Base-by-base conservation (phyloP, 1,284 basidiomycete genomes). In the Apiotrichum sp. region DNA sequence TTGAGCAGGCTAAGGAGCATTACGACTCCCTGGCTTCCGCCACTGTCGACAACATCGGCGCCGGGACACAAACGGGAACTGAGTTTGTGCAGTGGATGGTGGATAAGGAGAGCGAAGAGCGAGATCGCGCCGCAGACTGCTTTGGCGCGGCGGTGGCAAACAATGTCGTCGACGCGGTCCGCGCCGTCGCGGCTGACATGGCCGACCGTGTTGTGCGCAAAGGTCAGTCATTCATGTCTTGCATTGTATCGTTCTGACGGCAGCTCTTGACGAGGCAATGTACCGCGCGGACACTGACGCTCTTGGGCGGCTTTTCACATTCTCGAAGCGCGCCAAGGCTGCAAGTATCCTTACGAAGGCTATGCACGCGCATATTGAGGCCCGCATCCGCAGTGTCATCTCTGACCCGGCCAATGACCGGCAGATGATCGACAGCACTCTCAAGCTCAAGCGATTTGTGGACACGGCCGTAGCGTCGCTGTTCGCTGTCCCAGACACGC, bases 371-470 rank as follows among this genome's bases (percentile, higher is more conserved):
- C 80, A 85, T 62, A 78, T 78, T 56, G 72, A 75, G 58, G 72
- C 73, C 16, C 53, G 69, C 62, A 57, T 57, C 31, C 41, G 53
- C 16, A 44, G 52, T 9, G 42, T 77, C 61, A 72, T 76, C 47
- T 65, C 66, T 66, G 77, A 57, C 76, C 78, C 51, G 82, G 90
- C 62, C 83, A 90, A 54, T 78, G 75, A 77, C 52, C 52, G 69
- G 10, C 62, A 83, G 36, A 93, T 95, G 88, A 86, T 95, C 6
- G 80, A 84, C 22, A 80, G 82, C 11, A 82, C 93, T 0, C 79
- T 93, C 34, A 78, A 81, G 2, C 83, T 90, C 76, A 90, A 88
- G 67, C 72, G 79, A 1, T 82, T 85, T 54, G 80, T 82, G 3
- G 83, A 87, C 65, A 63, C 71, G 3, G 77, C 83, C 11, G 78